Conservation (phyloP, 129 eudicot species). For the Centaurea solstitialis region DNA sequence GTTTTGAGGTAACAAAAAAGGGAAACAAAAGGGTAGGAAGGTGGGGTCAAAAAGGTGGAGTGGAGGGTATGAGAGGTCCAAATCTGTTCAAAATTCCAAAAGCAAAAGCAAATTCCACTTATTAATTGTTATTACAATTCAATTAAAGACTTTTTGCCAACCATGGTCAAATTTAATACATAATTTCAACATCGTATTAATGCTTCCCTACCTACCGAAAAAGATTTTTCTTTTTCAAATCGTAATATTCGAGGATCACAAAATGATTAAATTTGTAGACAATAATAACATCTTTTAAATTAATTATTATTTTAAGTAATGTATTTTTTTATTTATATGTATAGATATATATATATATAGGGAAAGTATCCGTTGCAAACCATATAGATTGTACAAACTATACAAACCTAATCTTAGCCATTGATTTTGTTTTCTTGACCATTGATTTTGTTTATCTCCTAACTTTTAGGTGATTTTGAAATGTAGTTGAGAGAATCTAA, state of each 20-base stretch:
- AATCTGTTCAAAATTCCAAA: constrained; percentile 20
- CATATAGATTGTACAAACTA: no score
- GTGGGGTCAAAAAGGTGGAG: constrained; percentile 15
- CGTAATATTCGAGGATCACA: neutral
- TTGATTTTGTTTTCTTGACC: no score
- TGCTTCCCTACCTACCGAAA: constrained; percentile 13
- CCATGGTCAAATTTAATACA: constrained; percentile 24
- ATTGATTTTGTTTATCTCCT: no score
- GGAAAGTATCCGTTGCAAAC: no score
- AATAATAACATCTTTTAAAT: no score
- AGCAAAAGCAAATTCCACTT: constrained; percentile 21
- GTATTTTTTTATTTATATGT: no score
- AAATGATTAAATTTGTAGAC: neutral
- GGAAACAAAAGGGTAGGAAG: constrained; percentile 19
- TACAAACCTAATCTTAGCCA: no score
- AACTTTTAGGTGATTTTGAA: no score
- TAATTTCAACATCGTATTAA: constrained; percentile 18
- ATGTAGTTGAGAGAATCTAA: no score
- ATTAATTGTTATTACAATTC: constrained; percentile 25
- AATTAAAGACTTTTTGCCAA: constrained; percentile 33
- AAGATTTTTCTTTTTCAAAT: neutral
- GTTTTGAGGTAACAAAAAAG: neutral
- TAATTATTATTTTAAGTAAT: no score
- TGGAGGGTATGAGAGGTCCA: neutral
- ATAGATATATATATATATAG: no score